Evolutionary conservation across 2,329 filamentous ascomycete species (phyloP).

Genomic region (Mycocentrospora acerina): DNA sequence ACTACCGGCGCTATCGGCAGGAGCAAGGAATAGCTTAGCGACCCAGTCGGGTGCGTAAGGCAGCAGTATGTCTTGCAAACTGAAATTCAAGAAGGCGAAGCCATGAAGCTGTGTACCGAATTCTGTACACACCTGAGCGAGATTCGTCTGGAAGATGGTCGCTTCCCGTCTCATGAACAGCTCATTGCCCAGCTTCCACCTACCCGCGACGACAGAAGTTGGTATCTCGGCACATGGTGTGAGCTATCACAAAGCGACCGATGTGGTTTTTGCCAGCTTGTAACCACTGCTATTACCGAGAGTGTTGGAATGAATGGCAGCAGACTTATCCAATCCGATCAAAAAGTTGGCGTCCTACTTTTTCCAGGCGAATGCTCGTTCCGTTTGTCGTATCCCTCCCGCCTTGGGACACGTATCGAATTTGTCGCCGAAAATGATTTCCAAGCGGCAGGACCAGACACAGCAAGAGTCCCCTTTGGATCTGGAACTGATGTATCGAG

Average conservation of each 20-base stretch:
- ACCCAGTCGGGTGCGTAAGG: too few relatives aligned
- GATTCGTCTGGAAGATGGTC: too few relatives aligned
- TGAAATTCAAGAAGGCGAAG: too few relatives aligned
- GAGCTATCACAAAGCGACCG: not conserved
- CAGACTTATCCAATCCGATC: not conserved
- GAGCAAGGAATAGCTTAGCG: too few relatives aligned
- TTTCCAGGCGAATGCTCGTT: slow-evolving; percentile 3
- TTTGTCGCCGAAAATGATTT: slow-evolving; percentile 1
- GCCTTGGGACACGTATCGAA: slow-evolving; percentile 1
- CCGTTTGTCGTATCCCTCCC: slow-evolving; percentile 3
- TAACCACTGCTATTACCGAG: not conserved
- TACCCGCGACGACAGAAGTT: not conserved
- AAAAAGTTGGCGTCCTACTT: slow-evolving; percentile 1
- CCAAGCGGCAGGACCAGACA: not conserved
- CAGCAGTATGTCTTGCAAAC: too few relatives aligned
- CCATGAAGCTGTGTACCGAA: too few relatives aligned
- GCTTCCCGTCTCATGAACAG: not conserved
- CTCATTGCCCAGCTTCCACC: not conserved
- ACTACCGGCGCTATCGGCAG: too few relatives aligned
- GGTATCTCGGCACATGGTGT: slow-evolving; percentile 3
- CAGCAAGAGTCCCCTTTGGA: not conserved
- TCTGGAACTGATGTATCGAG: not conserved
- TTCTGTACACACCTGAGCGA: too few relatives aligned
- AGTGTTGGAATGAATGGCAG: not conserved
- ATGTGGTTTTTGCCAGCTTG: slow-evolving; percentile 2